phyloP scores from a whole-genome alignment of 208 protist genomes.

The Vickermania ingenoplastis region DNA sequence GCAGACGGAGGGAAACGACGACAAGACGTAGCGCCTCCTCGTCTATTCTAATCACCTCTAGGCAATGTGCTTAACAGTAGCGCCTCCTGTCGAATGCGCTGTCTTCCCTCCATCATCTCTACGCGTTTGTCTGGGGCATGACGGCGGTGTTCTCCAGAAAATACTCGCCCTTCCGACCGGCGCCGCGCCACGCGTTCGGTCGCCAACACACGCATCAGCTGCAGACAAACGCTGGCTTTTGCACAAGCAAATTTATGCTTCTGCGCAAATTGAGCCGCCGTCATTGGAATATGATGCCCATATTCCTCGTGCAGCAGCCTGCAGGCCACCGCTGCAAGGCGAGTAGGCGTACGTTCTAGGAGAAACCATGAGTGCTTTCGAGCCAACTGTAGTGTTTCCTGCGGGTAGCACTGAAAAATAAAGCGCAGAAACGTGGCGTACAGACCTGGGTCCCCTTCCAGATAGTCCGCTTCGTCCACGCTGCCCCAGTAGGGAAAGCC shows the following conservation, averaged over 20 bases:
- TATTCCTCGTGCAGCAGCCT: neutral
- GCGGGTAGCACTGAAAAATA: neutral
- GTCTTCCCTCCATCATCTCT: too few species aligned
- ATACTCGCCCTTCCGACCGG: too few species aligned
- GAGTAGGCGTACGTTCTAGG: neutral
- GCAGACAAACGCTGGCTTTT: neutral
- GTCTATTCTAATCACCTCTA: too few species aligned
- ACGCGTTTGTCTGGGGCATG: too few species aligned
- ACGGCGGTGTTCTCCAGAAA: too few species aligned
- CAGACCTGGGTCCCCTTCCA: neutral
- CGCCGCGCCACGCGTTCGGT: too few species aligned
- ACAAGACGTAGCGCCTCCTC: too few species aligned
- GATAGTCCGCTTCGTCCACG: neutral
- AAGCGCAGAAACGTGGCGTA: neutral
- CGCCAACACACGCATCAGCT: too few species aligned
- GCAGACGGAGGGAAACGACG: too few species aligned
- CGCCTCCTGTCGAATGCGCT: too few species aligned
- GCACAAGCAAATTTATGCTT: conserved; percentile 1
- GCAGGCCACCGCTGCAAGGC: neutral
- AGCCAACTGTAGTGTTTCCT: neutral
- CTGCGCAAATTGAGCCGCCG: conserved; percentile 1
- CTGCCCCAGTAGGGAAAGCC: neutral
- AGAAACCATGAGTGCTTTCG: neutral
- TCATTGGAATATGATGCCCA: neutral
- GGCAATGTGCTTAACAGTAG: too few species aligned